phyloP scores from a whole-genome alignment of 495 filamentous ascomycete species.

The Aspergillus affinis region DNA sequence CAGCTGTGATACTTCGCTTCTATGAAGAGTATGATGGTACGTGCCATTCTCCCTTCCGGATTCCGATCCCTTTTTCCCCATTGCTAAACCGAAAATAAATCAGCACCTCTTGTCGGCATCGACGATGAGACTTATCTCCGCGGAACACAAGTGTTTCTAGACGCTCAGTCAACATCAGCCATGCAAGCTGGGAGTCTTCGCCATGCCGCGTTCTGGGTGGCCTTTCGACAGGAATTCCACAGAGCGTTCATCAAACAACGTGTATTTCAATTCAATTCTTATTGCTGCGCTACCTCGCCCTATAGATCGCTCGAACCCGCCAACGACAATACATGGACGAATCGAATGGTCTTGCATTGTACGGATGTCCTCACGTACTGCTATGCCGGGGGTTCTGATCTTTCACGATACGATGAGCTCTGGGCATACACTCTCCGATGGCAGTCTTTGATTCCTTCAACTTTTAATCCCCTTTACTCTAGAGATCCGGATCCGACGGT shows the following conservation, averaged over 20 bases:
- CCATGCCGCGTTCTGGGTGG: constrained; percentile 33
- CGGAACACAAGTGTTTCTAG: constrained; percentile 23
- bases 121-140: constrained; percentile 21
- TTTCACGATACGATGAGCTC: constrained; percentile 10
- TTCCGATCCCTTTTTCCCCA: not conserved
- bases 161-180: constrained; percentile 16
- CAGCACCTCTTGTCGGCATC: constrained; percentile 21
- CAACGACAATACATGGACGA: constrained; percentile 29
- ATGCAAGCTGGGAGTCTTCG: constrained; percentile 21
- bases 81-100: not conserved
- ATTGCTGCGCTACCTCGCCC: constrained; percentile 8
- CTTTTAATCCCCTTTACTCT: constrained; percentile 22
- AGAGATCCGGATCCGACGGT: constrained; percentile 2
- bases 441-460: constrained; percentile 6
- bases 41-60: constrained; percentile 4
- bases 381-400: constrained; percentile 20
- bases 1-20: constrained; percentile 33
- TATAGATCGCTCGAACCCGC: constrained; percentile 23
- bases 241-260: constrained; percentile 33
- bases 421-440: constrained; percentile 6
- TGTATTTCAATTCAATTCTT: constrained; percentile 21
- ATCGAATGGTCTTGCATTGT: constrained; percentile 25
- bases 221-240: constrained; percentile 36
- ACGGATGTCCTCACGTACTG: constrained; percentile 29
- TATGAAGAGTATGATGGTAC: constrained; percentile 35